Conservation (phyloP, 208 protist genomes). For the Crithidia brevicula region DNA sequence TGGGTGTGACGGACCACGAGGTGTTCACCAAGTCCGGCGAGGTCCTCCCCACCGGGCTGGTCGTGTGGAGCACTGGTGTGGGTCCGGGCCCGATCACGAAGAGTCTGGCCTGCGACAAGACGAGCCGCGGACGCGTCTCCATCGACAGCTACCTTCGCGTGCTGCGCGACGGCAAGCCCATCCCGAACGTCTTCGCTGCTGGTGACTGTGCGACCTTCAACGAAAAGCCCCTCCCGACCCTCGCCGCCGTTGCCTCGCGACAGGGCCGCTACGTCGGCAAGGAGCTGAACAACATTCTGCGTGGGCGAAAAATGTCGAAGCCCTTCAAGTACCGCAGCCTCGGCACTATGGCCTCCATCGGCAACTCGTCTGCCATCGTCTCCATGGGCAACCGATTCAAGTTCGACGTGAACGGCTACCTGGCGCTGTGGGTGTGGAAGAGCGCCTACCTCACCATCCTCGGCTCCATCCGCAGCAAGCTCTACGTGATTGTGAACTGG, state of each 20-base stretch:
- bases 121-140: slow-evolving; percentile 63
- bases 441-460: slow-evolving; percentile 89
- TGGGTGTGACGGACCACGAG: slow-evolving; percentile 70
- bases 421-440: slow-evolving; percentile 84
- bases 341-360: slow-evolving; percentile 83
- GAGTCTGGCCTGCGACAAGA: slow-evolving; percentile 74
- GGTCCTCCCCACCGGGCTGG: slow-evolving; percentile 64
- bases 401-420: slow-evolving; percentile 76
- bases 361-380: slow-evolving; percentile 69
- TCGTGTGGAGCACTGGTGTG: slow-evolving; percentile 91
- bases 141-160: slow-evolving; percentile 78
- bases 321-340: slow-evolving; percentile 83
- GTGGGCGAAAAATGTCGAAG: slow-evolving; percentile 20
- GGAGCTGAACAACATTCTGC: slow-evolving; percentile 62
- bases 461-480: slow-evolving; percentile 76
- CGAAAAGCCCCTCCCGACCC: slow-evolving; percentile 64
- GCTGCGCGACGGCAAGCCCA: slow-evolving; percentile 62
- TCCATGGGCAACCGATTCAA: slow-evolving; percentile 59
- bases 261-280: slow-evolving; percentile 81
- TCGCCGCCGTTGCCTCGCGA: slow-evolving; percentile 84
- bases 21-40: slow-evolving; percentile 77
- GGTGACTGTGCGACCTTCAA: slow-evolving; percentile 84
- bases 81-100: slow-evolving; percentile 80
- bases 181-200: slow-evolving; percentile 81
- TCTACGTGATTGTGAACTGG: slow-evolving; percentile 90